Conservation (phyloP, 176 grass and related monocot genomes). For the Chrysopogon serrulatus region DNA sequence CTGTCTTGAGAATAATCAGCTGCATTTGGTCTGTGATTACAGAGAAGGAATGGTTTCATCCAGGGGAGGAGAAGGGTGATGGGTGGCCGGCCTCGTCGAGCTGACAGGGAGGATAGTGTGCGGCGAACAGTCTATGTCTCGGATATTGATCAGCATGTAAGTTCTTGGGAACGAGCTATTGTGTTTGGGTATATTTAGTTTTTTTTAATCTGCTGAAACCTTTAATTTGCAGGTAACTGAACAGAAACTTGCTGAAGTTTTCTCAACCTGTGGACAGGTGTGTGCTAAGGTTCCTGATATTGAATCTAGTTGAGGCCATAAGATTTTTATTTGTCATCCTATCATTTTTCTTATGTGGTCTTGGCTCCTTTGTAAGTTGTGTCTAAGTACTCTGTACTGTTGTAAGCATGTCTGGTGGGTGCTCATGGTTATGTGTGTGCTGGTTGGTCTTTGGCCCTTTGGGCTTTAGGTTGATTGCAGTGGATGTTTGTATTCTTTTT, state of each 20-base stretch:
- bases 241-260: constrained; percentile 96
- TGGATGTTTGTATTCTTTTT: not conserved
- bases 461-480: not conserved
- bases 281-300: constrained; percentile 12
- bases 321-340: not conserved
- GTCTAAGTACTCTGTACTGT: not conserved
- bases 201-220: not conserved
- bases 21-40: constrained; percentile 20
- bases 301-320: not conserved
- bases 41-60: constrained; percentile 69
- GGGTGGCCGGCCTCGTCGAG: constrained; percentile 51
- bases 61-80: constrained; percentile 58
- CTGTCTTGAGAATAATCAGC: not conserved
- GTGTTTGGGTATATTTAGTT: not conserved
- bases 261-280: constrained; percentile 85
- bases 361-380: not conserved
- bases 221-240: constrained; percentile 77
- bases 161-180: constrained; percentile 24
- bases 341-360: not conserved
- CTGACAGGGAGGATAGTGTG: constrained; percentile 79
- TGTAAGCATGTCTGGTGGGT: not conserved
- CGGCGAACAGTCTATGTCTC: constrained; percentile 90
- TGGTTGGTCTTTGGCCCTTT: not conserved
- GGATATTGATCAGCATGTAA: constrained; percentile 85
- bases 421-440: not conserved